These are phyloP conservation scores for Cyphellophora attinorum DNA, from an alignment of 2,329 filamentous ascomycete species.

Conservation along the genomic window DNA sequence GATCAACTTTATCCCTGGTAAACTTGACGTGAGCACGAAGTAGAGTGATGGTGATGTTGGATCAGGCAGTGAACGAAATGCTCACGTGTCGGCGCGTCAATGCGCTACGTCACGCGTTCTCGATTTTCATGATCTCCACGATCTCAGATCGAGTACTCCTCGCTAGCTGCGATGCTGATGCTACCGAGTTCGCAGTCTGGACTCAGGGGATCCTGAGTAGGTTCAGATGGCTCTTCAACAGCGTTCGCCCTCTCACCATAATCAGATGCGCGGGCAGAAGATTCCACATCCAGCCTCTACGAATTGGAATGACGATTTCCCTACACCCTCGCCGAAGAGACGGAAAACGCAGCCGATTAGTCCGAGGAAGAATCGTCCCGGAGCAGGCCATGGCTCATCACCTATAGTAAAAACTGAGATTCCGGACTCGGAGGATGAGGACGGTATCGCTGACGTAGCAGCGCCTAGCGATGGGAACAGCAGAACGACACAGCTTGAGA, in stretches of 20 bases:
- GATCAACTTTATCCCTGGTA: no score
- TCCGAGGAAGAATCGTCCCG: slow-evolving; percentile 1
- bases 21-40: no score
- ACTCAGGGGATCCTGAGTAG: no score
- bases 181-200: no score
- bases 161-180: no score
- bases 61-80: no score
- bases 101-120: no score
- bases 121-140: no score
- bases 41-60: no score
- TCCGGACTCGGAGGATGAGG: slow-evolving; percentile 29
- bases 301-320: slow-evolving; percentile 19
- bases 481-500: slow-evolving; percentile 59
- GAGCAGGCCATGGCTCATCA: slow-evolving; percentile 9
- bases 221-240: slow-evolving; percentile 13
- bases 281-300: slow-evolving; percentile 22
- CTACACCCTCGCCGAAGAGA: slow-evolving; percentile 22
- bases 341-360: slow-evolving; percentile 9
- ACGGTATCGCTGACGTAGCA: slow-evolving; percentile 24
- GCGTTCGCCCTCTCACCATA: slow-evolving; percentile 14
- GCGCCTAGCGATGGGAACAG: slow-evolving; percentile 21
- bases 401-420: slow-evolving; percentile 18
- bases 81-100: no score
- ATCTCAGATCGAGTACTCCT: no score
- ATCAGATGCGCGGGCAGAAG: slow-evolving; percentile 18